Percentiles rank a stretch among this genome's conserved stretches.
These are phyloP conservation scores for Leccinum fuscescens DNA, from an alignment of 1,284 basidiomycete species.

Conservation along the genomic window DNA sequence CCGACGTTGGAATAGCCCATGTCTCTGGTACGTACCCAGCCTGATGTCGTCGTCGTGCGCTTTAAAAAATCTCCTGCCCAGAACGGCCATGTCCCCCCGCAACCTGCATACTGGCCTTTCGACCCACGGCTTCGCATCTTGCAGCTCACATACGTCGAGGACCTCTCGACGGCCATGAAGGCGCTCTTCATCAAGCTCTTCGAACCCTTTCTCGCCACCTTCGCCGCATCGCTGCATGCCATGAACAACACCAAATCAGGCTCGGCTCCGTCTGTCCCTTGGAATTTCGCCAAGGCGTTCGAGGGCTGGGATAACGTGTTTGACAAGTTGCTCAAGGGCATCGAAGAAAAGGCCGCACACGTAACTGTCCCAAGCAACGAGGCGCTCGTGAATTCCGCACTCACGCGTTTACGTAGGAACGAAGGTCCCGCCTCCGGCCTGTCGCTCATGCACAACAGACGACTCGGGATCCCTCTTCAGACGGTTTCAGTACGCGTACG, in stretches of 20 bases:
- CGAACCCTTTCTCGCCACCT: constrained; percentile 75
- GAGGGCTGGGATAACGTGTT: constrained; percentile 84
- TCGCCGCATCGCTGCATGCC: constrained; percentile 78
- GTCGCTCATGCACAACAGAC: constrained; percentile 39
- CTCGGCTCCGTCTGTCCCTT: constrained; percentile 40
- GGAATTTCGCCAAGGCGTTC: constrained; percentile 72
- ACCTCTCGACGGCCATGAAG: constrained; percentile 79
- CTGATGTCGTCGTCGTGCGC: too few species aligned
- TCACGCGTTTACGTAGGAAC: constrained; percentile 47
- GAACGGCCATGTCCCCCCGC: too few species aligned
- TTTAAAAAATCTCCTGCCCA: too few species aligned
- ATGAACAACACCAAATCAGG: constrained; percentile 44
- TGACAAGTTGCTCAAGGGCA: constrained; percentile 68
- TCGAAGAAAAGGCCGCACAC: constrained; percentile 75
- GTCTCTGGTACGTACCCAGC: too few species aligned
- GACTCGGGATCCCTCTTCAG: constrained; percentile 51
- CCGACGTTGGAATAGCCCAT: too few species aligned
- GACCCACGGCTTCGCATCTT: constrained; percentile 51
- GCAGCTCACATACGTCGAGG: constrained; percentile 91
- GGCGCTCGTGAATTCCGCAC: background rate
- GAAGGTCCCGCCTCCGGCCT: constrained; percentile 59
- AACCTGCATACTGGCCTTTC: too few species aligned
- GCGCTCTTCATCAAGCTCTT: constrained; percentile 84
- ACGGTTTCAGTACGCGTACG: constrained; percentile 57
- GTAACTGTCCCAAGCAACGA: constrained; percentile 33